Base-by-base conservation (phyloP, 257 asterid genomes). In the Nemophila menziesii region DNA sequence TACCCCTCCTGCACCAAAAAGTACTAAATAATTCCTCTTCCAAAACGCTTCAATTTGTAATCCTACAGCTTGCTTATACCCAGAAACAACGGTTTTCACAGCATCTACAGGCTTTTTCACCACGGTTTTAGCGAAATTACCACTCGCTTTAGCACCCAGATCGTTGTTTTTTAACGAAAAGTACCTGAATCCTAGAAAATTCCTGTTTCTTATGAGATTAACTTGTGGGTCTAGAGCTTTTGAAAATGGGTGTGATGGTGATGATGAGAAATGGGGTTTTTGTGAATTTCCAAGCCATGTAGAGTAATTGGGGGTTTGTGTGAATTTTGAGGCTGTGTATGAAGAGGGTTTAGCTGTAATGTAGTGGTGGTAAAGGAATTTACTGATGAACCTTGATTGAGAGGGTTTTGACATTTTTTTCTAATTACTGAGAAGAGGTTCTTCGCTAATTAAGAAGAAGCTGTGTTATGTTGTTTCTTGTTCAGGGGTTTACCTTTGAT, bases 1-100 rank as follows among this genome's bases (percentile, higher is more conserved):
- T 56, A 81, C 42, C 38, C 94, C 94, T 16, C 73, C 87, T 4
- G 94, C 94, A 54, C 94, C 92, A 46, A 77, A 59, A 43, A 79
- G 59, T 41, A 55, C 46, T 70, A 77, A 44, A 44, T 67, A 68
- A 69, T 80, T 80, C 78, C 93, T 78, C 77, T 68, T 84, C 94
- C 93, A 80, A 60, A 85, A 90, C 10, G 93, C 93, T 52, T 90
- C 98, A 33, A 79, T 63, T 62, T 85, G 96, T 67, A 84, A 60
- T 24, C 77, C 63, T 58, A 57, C 77, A 6, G 92, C 96, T 56
- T 64, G 94, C 76, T 55, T 76, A 34, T 77, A 81, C 66, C 87
- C 52, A 23, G 55, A 58, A 48, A 67, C 39, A 14, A 70, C 65
- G 16, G 45, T 51, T 73, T 63, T 79, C 26, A 64, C 45, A 43